Evolutionary conservation across 106 monocot species (phyloP).

Genomic region (Dioscorea zingiberensis): DNA sequence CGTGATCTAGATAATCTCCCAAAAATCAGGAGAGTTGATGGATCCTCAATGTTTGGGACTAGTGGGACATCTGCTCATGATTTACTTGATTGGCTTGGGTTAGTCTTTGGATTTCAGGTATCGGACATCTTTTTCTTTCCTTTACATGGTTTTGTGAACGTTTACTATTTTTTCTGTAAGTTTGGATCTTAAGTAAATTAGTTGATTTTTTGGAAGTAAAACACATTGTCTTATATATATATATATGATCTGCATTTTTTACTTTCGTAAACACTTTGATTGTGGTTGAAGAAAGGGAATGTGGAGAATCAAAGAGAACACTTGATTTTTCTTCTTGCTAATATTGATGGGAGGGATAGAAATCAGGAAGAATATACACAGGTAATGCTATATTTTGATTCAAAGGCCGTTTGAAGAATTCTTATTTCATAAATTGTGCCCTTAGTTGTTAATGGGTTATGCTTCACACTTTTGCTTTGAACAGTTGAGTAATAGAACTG

Average conservation of each 20-base stretch:
- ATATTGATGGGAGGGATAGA: slow-evolving; percentile 60
- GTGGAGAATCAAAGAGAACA: slow-evolving; percentile 97
- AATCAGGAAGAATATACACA: slow-evolving; percentile 26
- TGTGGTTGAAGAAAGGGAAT: slow-evolving; percentile 81
- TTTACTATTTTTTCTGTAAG: not conserved
- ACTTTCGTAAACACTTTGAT: not conserved
- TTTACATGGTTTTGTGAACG: not conserved
- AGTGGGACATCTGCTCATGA: slow-evolving; percentile 39
- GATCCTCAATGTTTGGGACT: slow-evolving; percentile 22
- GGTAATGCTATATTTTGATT: slow-evolving; percentile 29
- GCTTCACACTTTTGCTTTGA: slow-evolving; percentile 1
- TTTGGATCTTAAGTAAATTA: not conserved
- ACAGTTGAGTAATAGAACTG: slow-evolving; percentile 56
- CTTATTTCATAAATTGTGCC: not conserved
- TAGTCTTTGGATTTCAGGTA: slow-evolving; percentile 93
- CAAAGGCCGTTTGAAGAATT: not conserved
- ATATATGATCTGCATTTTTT: no score
- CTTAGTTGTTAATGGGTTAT: not conserved
- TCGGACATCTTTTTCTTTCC: not conserved
- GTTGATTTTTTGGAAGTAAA: no score
- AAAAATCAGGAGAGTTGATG: slow-evolving; percentile 37
- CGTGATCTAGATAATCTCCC: slow-evolving; percentile 53
- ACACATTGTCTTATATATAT: no score
- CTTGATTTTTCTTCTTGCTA: slow-evolving; percentile 90
- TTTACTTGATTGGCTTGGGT: slow-evolving; percentile 94